Evolutionary conservation across 768 basidiomycete genomes (phyloP).

Genomic region (Phylloporus sp.): DNA sequence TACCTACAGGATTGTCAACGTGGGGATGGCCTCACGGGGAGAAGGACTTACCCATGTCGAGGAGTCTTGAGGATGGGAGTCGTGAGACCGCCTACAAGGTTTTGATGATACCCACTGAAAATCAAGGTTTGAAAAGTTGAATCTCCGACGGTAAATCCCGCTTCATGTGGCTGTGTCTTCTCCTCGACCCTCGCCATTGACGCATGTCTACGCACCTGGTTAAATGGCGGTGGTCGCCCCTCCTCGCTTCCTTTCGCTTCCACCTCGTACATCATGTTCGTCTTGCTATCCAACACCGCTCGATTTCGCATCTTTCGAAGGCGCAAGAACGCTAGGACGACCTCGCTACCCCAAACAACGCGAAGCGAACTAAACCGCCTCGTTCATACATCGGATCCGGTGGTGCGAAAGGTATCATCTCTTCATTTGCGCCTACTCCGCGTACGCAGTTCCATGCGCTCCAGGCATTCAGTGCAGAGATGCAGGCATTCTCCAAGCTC

Average conservation of each 20-base stretch:
- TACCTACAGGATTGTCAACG: slow-evolving; percentile 50
- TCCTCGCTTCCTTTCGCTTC: slow-evolving; percentile 25
- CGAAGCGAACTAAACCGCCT: slow-evolving; percentile 65
- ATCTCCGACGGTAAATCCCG: slow-evolving; percentile 28
- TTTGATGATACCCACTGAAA: slow-evolving; percentile 49
- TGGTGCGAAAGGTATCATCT: slow-evolving; percentile 49
- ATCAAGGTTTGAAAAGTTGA: slow-evolving; percentile 34
- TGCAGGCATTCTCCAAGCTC: slow-evolving; percentile 94
- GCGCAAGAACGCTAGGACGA: slow-evolving; percentile 41
- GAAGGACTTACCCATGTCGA: slow-evolving; percentile 67
- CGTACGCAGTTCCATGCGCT: slow-evolving; percentile 34
- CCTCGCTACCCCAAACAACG: slow-evolving; percentile 45
- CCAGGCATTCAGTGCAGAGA: slow-evolving; percentile 82
- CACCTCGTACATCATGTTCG: slow-evolving; percentile 12
- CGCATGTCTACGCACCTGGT: slow-evolving; percentile 17
- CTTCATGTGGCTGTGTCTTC: slow-evolving; percentile 20
- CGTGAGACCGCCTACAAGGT: slow-evolving; percentile 33
- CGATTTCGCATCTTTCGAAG: slow-evolving; percentile 34
- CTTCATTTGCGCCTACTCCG: slow-evolving; percentile 34
- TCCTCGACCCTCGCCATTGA: slow-evolving; percentile 16
- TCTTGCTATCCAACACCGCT: slow-evolving; percentile 32
- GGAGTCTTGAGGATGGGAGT: slow-evolving; percentile 61
- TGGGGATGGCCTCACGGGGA: not conserved
- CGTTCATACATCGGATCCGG: slow-evolving; percentile 52
- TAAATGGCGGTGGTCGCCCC: slow-evolving; percentile 21